A percentile compares a stretch with the other conserved stretches of the same genome.
Evolutionary conservation across 108 stramenopile species (phyloP).

Genomic region (Skeletonema tropicum): DNA sequence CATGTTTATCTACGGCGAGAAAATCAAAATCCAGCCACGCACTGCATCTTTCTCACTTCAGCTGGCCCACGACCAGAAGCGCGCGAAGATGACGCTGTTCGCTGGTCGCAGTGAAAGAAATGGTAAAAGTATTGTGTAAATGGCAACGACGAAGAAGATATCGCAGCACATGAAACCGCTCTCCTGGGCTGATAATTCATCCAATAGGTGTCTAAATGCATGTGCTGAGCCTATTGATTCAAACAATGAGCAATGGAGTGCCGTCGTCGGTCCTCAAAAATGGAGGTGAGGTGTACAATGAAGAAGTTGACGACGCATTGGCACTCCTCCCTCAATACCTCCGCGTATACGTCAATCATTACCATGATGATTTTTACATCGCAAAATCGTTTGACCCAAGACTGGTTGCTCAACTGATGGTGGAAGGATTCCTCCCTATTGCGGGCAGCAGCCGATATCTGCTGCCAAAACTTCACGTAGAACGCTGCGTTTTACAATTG

Average conservation of each 20-base stretch:
- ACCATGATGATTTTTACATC: constrained; percentile 78
- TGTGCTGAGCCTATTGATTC: not conserved
- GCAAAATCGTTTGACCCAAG: constrained; percentile 62
- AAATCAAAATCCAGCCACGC: no score
- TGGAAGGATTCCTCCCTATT: constrained; percentile 88
- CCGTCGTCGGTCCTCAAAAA: not conserved
- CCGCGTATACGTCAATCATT: constrained; percentile 49
- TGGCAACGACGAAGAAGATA: no score
- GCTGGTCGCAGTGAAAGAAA: no score
- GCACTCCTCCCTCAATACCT: constrained; percentile 62
- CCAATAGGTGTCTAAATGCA: not conserved
- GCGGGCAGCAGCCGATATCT: constrained; percentile 55
- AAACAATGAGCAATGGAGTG: constrained; percentile 1
- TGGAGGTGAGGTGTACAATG: no score
- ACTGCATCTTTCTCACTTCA: no score
- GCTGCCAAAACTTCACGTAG: constrained; percentile 81
- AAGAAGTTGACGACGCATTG: not conserved
- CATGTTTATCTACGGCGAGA: no score
- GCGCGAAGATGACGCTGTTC: no score
- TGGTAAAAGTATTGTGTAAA: no score
- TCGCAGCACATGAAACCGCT: no score
- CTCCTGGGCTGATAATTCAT: no score
- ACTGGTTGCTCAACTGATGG: constrained; percentile 79
- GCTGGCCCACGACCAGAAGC: no score
- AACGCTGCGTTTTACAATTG: constrained; percentile 70